Evolutionary conservation across 768 basidiomycete species (phyloP), one percentile per base, ranked within the genome.

Genomic region (Chalciporus piperatus): DNA sequence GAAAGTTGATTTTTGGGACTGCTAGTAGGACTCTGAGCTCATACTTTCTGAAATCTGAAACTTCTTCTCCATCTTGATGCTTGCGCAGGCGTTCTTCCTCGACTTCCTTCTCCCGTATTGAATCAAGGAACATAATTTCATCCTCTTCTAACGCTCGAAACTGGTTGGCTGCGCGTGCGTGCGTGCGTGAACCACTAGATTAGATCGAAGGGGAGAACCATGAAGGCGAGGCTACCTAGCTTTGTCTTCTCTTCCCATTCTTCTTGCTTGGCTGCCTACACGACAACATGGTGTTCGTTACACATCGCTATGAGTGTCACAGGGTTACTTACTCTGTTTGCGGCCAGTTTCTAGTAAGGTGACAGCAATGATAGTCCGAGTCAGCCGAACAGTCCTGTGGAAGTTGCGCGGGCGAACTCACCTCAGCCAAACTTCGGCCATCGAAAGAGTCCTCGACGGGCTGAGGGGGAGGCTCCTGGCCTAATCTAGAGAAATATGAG

Each of bases 201-300:
- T 23, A 42, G 41, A 59, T 55, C 37, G 38, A 33, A 43, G 43
- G 40, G n/a, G 27, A 39, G 41, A 20, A 41, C 35, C 22, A 41
- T 20, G 37, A 23, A 16, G n/a, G 53, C 63, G 22, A 50, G 39
- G 43, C 59, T 55, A 71, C 70, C 77, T 70, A 93, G 80, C 67
- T 91, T 92, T 54, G 83, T 89, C 66, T 88, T 88, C 67, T 91
- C 88, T 65, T 93, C 91, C 88, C 89, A 93, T 81, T 93, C 89
- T 68, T 93, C 91, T 71, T 93, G 89, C 68, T 92, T 92, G 57
- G 89, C 89, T 62, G 85, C 82, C 89, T 91, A 57, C 17, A 44
- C 2, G 85, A 82, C 89, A 91, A 57, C 17, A 44, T 2, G 32
- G 40, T 41, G 20, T 50, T 39, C 48, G 28, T 66, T 48, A 62